Evolutionary conservation across 2,329 filamentous ascomycete species (phyloP), one percentile per base, ranked within the genome.

Genomic region (Scortechinia acanthostroma): DNA sequence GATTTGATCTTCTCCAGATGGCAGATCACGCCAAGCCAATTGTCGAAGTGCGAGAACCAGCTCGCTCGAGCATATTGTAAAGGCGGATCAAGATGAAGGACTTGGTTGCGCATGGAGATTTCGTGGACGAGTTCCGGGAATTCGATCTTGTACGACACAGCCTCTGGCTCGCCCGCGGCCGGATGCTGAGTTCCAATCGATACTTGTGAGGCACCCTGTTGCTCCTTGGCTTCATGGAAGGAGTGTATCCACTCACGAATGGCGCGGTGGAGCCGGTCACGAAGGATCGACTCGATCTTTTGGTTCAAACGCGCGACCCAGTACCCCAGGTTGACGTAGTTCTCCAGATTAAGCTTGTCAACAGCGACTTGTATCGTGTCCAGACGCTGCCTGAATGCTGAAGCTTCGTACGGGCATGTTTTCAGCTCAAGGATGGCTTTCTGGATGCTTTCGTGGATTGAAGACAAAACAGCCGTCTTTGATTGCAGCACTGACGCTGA

Each of bases 31-130:
- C 88, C 91, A 25, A 98, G 77, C 93, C 93, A 98, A 23, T 89
- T 80, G 55, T 97, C 91, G 33, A 99, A 74, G 53, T 96, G 91
- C 16, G 85, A 74, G 58, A 95, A 88, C 93, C 94, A 99, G 58
- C 86, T 91, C 13, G 91, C 91, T 52, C 91, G 81, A 15, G 93
- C 91, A 60, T 84, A 93, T 59, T 95, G 90, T 44, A 97, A 72
- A 3, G 93, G 93, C 3, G 93, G 94, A 45, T 96, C 93, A 21
- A 98, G 77, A 58, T 95, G 95, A 53, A 99, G 95, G 52, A 96
- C 86, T 62, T 98, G 93, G 55, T 97, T 97, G 22, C 88, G 87
- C 89, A 98, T 98, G 4, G 89, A 93, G 45, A 99, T 85, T 60
- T 98, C 93, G 53, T 96, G 88, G 15, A 93, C 75, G 20, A 95